A percentile compares a stretch with the other conserved stretches of the same genome.
These are phyloP conservation scores for Geotrichum candidum DNA, from an alignment of 1,139 yeast genomes.

Conservation along the genomic window DNA sequence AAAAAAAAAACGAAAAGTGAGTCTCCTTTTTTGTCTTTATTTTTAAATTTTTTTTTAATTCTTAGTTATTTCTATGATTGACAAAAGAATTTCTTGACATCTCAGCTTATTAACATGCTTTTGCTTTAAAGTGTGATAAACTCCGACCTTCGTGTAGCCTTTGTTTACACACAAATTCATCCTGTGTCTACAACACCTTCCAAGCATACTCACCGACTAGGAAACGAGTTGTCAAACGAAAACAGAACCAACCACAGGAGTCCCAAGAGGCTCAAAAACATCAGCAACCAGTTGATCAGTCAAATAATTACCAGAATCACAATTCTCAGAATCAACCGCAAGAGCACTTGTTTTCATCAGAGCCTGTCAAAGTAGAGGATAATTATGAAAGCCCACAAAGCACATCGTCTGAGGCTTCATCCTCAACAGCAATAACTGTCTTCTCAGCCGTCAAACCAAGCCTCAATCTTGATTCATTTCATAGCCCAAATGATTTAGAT, in stretches of 20 bases:
- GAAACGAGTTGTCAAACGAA: neutral
- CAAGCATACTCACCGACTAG: constrained; percentile 13
- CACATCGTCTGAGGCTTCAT: too few species aligned
- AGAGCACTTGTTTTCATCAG: neutral
- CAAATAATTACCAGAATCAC: too few species aligned
- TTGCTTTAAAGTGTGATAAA: constrained; percentile 10
- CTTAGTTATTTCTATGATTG: too few species aligned
- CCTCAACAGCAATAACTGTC: neutral
- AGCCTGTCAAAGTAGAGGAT: too few species aligned
- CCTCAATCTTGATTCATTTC: neutral
- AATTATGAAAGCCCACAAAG: too few species aligned
- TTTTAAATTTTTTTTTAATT: too few species aligned
- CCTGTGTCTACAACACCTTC: constrained; percentile 15
- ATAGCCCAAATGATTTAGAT: neutral
- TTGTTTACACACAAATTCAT: constrained; percentile 12
- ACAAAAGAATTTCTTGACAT: neutral
- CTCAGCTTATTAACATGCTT: neutral
- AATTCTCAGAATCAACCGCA: neutral
- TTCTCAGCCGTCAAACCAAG: neutral
- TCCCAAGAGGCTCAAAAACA: neutral
- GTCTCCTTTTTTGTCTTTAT: neutral
- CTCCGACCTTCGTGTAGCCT: constrained; percentile 14
- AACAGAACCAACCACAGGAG: neutral
- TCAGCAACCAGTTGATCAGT: too few species aligned
- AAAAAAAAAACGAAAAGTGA: constrained; percentile 16